These are phyloP conservation scores for Salix purpurea DNA, from an alignment of 345 rosid genomes.

Conservation along the genomic window DNA sequence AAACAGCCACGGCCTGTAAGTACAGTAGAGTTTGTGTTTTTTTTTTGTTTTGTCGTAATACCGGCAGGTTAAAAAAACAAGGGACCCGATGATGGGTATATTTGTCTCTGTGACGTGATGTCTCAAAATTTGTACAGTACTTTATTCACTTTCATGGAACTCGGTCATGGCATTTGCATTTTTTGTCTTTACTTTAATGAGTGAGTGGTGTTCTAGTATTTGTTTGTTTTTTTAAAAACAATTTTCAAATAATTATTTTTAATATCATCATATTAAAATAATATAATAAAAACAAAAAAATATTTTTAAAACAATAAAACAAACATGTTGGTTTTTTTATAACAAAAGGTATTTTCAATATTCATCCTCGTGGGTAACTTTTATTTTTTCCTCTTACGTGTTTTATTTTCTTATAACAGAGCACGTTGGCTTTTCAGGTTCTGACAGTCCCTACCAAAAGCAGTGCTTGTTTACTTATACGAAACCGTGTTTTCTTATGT, in stretches of 20 bases:
- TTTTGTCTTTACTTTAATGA: conserved; percentile 16
- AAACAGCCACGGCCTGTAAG: too few species aligned
- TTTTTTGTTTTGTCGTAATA: neutral
- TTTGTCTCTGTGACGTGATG: conserved; percentile 25
- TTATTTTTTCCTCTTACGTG: neutral
- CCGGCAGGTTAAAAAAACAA: neutral
- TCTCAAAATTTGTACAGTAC: conserved; percentile 16
- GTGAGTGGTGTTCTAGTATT: too few species aligned
- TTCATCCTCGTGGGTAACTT: conserved; percentile 18
- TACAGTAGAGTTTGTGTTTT: too few species aligned
- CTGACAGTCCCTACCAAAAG: conserved; percentile 14
- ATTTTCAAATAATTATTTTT: too few species aligned
- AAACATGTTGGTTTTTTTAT: too few species aligned
- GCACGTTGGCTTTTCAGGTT: conserved; percentile 49
- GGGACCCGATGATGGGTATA: conserved; percentile 10
- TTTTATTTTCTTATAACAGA: conserved; percentile 18
- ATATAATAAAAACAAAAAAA: too few species aligned
- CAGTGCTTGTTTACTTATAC: neutral
- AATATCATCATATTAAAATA: too few species aligned
- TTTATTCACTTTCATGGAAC: conserved; percentile 36
- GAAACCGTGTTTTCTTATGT: too few species aligned
- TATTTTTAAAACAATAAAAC: too few species aligned
- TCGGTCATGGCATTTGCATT: conserved; percentile 3
- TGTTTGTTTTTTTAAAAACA: neutral
- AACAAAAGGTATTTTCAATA: too few species aligned